These are phyloP conservation scores for Ophiostoma sp. DNA, from an alignment of 2,329 filamentous ascomycete species.

Conservation along the genomic window DNA sequence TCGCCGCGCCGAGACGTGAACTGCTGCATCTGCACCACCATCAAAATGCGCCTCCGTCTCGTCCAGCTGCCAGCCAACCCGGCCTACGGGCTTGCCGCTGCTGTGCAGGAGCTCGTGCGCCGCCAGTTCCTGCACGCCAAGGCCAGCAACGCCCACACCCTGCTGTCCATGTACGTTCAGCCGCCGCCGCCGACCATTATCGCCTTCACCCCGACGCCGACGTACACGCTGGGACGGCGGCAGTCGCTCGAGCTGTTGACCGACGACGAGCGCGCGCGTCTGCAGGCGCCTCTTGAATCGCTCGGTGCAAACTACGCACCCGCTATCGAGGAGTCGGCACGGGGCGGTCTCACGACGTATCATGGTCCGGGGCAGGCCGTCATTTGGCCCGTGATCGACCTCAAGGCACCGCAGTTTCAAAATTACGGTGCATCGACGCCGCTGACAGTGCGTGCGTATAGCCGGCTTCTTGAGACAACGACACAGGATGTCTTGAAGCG, in stretches of 20 bases:
- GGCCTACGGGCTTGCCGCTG: constrained; percentile 36
- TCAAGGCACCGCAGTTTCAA: constrained; percentile 44
- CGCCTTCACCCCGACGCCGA: constrained; percentile 74
- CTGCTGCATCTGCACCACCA: neutral
- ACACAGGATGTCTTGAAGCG: constrained; percentile 60
- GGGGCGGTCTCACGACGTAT: constrained; percentile 89
- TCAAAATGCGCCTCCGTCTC: constrained; percentile 35
- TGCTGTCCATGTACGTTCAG: constrained; percentile 22
- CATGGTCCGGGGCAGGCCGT: constrained; percentile 91
- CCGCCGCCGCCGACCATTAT: constrained; percentile 65
- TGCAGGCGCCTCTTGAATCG: constrained; percentile 38
- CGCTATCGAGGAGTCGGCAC: constrained; percentile 63
- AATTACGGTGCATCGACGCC: constrained; percentile 39
- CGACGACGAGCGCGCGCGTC: constrained; percentile 39
- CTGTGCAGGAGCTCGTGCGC: constrained; percentile 37
- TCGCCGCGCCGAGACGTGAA: neutral
- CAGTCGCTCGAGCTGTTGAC: constrained; percentile 51
- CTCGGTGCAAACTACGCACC: constrained; percentile 42
- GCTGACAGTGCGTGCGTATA: constrained; percentile 69
- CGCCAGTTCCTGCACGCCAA: constrained; percentile 57
- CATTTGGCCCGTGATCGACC: constrained; percentile 85
- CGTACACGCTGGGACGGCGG: constrained; percentile 85
- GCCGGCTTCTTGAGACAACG: constrained; percentile 68
- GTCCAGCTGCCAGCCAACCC: constrained; percentile 36
- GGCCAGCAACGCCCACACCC: constrained; percentile 16